Evolutionary conservation across 2,329 filamentous ascomycete genomes (phyloP).

Genomic region (Colletotrichum musicola): DNA sequence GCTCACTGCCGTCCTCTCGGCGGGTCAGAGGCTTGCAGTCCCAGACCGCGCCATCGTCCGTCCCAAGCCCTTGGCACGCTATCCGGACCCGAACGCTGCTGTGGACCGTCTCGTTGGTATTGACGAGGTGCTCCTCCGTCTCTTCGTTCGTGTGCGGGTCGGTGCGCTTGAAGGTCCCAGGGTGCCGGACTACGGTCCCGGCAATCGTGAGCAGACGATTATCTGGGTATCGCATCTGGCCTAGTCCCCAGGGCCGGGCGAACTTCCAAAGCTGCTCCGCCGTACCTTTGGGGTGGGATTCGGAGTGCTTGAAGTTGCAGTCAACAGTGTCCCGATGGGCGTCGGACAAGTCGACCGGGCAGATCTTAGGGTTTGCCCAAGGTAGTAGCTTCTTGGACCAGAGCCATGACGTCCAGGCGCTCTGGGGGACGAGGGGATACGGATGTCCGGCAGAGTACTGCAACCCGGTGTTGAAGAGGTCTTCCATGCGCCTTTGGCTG

Average conservation of each 20-base stretch:
- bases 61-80: conserved; percentile 61
- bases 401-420: conserved; percentile 8
- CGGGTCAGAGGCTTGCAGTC: conserved; percentile 55
- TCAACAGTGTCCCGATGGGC: conserved; percentile 52
- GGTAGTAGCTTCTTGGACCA: background rate
- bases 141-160: conserved; percentile 54
- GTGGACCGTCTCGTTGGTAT: conserved; percentile 68
- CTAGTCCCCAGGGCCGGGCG: conserved; percentile 61
- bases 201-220: conserved; percentile 58
- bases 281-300: conserved; percentile 42
- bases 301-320: conserved; percentile 46
- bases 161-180: conserved; percentile 61
- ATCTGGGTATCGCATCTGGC: conserved; percentile 55
- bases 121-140: conserved; percentile 56
- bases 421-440: background rate
- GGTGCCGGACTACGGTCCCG: conserved; percentile 57
- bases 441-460: conserved; percentile 15
- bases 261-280: conserved; percentile 47
- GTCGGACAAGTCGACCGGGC: background rate
- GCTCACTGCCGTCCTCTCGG: conserved; percentile 41
- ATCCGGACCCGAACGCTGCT: conserved; percentile 65
- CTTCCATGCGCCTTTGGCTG: conserved; percentile 43
- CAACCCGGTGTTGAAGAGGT: conserved; percentile 2
- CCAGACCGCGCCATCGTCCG: conserved; percentile 62
- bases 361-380: conserved; percentile 19